Evolutionary conservation across 139 green algal species (phyloP).

Genomic region (Micractinium sp.): DNA sequence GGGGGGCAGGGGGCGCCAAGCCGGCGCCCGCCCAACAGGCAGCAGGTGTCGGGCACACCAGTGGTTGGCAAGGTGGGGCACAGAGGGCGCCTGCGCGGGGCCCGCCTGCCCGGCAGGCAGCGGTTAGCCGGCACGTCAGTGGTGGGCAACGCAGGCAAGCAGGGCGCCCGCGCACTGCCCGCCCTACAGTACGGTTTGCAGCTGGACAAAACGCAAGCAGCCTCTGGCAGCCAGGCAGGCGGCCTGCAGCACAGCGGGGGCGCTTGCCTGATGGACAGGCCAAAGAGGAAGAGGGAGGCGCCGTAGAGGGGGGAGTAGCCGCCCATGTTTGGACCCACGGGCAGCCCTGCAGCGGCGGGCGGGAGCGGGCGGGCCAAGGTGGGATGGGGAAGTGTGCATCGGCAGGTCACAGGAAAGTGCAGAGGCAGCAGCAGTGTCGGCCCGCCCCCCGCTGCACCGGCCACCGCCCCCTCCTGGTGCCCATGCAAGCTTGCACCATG

Average conservation of each 20-base stretch:
- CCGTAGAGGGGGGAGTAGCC: constrained; percentile 49
- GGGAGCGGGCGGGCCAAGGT: neutral
- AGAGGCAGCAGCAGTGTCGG: neutral
- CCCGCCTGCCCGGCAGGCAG: too few species aligned
- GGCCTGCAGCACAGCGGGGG: neutral
- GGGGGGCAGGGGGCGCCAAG: too few species aligned
- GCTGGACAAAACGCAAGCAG: neutral
- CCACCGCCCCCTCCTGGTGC: neutral
- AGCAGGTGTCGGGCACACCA: too few species aligned
- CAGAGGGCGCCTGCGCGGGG: too few species aligned
- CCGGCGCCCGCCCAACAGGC: too few species aligned
- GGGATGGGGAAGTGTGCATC: neutral
- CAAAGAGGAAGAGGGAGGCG: constrained; percentile 66
- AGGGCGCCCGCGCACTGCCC: neutral
- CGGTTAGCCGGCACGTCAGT: too few species aligned
- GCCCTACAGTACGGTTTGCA: neutral
- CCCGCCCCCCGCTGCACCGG: too few species aligned
- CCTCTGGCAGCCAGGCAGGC: neutral
- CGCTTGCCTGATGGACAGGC: constrained; percentile 70
- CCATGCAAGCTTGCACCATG: too few species aligned
- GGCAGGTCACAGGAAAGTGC: neutral
- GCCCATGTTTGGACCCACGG: neutral
- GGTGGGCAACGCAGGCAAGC: neutral
- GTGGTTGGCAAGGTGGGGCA: too few species aligned
- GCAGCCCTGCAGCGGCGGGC: constrained; percentile 14